Evolutionary conservation across 805 yeast genomes (phyloP).

Genomic region (Pichia occidentalis): DNA sequence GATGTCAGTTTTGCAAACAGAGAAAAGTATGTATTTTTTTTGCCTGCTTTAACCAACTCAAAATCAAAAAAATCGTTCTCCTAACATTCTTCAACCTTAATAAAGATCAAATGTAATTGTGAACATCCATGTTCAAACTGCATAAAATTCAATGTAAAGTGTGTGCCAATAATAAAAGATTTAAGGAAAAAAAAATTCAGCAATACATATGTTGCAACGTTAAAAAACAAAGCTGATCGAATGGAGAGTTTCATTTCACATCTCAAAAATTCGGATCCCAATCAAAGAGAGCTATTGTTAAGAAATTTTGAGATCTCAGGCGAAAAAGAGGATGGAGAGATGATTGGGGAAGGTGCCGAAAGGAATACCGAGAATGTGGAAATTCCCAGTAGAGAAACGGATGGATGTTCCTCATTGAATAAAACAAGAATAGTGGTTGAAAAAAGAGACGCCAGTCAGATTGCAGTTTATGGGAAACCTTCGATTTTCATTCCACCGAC

Average conservation of each 20-base stretch:
- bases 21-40: slow-evolving; percentile 6
- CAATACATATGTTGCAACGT: slow-evolving; percentile 2
- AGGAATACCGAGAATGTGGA: no score
- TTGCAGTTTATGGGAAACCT: slow-evolving; percentile 4
- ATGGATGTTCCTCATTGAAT: no score
- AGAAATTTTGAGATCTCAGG: not conserved
- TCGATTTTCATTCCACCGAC: slow-evolving; percentile 3
- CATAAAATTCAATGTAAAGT: slow-evolving; percentile 1
- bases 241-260: not conserved
- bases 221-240: not conserved
- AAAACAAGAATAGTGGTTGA: not conserved
- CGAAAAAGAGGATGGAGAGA: no score
- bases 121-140: slow-evolving; percentile 10
- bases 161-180: slow-evolving; percentile 6
- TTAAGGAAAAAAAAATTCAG: slow-evolving; percentile 4
- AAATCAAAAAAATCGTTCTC: no score
- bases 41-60: no score
- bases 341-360: no score
- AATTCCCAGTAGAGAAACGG: no score
- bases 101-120: slow-evolving; percentile 7
- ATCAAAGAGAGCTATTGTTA: not conserved
- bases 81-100: no score
- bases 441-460: slow-evolving; percentile 1
- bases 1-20: slow-evolving; percentile 7
- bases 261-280: not conserved